Evolutionary conservation across 2,329 filamentous ascomycete genomes (phyloP).

Genomic region (Claviceps capensis): DNA sequence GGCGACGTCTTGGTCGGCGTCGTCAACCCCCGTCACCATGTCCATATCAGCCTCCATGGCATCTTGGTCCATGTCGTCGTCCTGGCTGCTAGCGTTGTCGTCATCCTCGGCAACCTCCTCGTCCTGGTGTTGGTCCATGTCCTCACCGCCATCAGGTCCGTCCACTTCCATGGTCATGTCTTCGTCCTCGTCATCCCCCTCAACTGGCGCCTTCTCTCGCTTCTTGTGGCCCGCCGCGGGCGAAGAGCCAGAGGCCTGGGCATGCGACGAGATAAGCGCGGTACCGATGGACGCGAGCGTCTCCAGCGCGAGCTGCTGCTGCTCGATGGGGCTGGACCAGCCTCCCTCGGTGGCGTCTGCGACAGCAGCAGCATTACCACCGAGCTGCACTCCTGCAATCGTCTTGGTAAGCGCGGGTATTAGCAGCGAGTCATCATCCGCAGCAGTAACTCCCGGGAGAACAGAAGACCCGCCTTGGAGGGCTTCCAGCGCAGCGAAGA

Average conservation of each 20-base stretch:
- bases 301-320: constrained; percentile 43
- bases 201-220: constrained; percentile 22
- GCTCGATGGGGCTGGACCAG: constrained; percentile 29
- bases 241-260: constrained; percentile 20
- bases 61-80: constrained; percentile 42
- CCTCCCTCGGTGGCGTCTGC: constrained; percentile 21
- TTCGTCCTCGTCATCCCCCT: constrained; percentile 25
- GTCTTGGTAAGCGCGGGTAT: constrained; percentile 23
- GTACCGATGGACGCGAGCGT: constrained; percentile 52
- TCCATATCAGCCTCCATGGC: constrained; percentile 53
- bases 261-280: constrained; percentile 33
- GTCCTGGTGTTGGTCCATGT: constrained; percentile 16
- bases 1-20: constrained; percentile 22
- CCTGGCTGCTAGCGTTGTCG: constrained; percentile 23
- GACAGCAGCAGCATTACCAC: constrained; percentile 11
- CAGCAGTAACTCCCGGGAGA: constrained; percentile 9
- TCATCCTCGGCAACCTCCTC: constrained; percentile 22
- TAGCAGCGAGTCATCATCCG: constrained; percentile 18
- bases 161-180: constrained; percentile 24
- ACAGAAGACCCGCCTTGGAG: constrained; percentile 10
- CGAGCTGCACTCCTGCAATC: constrained; percentile 15
- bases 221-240: constrained; percentile 3
- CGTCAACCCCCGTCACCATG: constrained; percentile 40
- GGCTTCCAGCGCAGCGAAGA: constrained; percentile 33
- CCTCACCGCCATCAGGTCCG: constrained; percentile 23